Base-by-base conservation (phyloP, 306 rosid genomes). In the Cucumis melo region DNA sequence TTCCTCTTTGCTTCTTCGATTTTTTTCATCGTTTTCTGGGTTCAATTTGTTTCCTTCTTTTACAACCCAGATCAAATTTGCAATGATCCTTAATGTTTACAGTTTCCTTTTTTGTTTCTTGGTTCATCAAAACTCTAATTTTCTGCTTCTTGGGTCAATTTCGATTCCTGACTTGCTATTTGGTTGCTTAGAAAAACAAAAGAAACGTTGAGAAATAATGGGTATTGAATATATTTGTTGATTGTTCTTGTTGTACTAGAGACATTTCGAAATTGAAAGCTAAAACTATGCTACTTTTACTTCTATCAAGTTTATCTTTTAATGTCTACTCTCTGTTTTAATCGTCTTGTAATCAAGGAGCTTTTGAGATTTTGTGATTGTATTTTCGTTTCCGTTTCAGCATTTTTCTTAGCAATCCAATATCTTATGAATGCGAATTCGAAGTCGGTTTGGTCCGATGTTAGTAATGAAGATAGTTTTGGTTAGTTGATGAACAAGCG, bases 291-390 rank as follows among this genome's bases (percentile, higher is more conserved):
- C 76, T 74, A 68, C 46, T 73, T 80, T 41, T 76, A 90, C 76
- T 89, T 80, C 79, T 82, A 50, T 82, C 58, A 61, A 83, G 86
- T 87, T 79, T 80, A 79, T 80, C 88, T 90, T 90, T 81, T 83
- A 84, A 82, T 86, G 85, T 81, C 46, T 62, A 72, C 41, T 74
- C 59, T 70, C 50, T 53, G 80, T 75, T 79, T 75, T 70, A 24
- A 17, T 78, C 65, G 16, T 4, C 74, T 50, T 46, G 27, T 76
- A 10, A 76, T 78, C 72, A 29, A 60, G 12, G 54, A 75, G 60
- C 70, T 20, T 50, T 62, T 74, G 42, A 27, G 53, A 41, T 72
- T 83, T 55, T 44, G 53, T 41, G 75, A 71, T 56, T 56, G 44
- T 75, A 75, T n/a, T 74, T n/a, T 79, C 80, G 64, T 72, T 74